Conservation (phyloP, 345 rosid species). For the Syzygium aqueum region DNA sequence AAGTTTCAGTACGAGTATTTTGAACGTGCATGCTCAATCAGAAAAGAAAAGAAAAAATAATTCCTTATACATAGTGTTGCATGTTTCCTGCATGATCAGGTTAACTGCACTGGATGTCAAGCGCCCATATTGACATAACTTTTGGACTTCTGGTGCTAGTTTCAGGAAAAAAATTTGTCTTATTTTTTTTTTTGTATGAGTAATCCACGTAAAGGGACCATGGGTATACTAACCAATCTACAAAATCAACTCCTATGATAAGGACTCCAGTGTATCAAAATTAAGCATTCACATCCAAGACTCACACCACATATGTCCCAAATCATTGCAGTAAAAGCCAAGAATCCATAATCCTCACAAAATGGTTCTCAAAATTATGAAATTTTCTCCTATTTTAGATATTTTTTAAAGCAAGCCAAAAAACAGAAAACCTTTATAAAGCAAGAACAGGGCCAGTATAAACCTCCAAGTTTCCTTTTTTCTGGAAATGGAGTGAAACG, state of each 20-base stretch:
- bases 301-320: background rate
- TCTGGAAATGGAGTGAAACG: background rate
- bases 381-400: background rate
- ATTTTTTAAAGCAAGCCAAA: background rate
- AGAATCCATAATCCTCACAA: background rate
- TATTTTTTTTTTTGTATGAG: background rate
- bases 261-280: background rate
- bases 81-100: background rate
- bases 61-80: background rate
- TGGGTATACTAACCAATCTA: background rate
- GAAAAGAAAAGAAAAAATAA: background rate
- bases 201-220: background rate
- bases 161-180: background rate
- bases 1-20: background rate
- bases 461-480: background rate
- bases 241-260: background rate
- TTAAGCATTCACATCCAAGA: background rate
- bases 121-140: background rate
- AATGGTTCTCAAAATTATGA: background rate
- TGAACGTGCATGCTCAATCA: background rate
- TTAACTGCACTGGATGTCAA: background rate
- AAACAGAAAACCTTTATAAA: background rate
- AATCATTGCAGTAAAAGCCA: background rate
- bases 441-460: background rate
- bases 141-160: background rate